These are phyloP conservation scores for Apophysomyces trapeziformis DNA, from an alignment of 371 early-diverging fungal species.

Conservation along the genomic window DNA sequence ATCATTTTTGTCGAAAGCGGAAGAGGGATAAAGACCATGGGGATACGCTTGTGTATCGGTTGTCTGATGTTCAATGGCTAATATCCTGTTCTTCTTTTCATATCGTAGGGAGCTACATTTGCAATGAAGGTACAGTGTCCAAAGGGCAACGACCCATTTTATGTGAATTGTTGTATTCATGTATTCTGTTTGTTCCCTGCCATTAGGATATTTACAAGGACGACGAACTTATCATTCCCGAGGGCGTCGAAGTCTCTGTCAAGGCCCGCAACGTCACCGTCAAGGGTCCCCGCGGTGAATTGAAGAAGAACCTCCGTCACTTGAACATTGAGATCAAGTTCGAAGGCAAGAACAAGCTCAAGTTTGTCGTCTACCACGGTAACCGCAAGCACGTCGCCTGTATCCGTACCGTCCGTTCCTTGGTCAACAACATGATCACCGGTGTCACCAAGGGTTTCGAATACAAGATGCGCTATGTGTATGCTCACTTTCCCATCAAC, in stretches of 20 bases:
- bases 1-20: neutral
- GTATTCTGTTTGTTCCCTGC: conserved; percentile 42
- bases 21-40: too few relatives aligned
- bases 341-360: conserved; percentile 72
- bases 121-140: conserved; percentile 1
- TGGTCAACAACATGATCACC: conserved; percentile 97
- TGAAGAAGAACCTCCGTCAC: conserved; percentile 93
- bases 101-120: conserved; percentile 4
- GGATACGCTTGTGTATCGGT: too few relatives aligned
- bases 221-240: conserved; percentile 80
- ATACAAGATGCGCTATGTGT: conserved; percentile 99
- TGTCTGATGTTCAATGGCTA: conserved; percentile 2
- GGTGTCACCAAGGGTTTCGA: conserved; percentile 99
- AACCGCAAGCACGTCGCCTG: conserved; percentile 97
- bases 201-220: conserved; percentile 79
- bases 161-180: neutral
- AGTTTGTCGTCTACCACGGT: conserved; percentile 96
- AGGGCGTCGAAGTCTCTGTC: conserved; percentile 70
- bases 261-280: conserved; percentile 80
- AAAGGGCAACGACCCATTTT: neutral
- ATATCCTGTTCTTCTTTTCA: neutral
- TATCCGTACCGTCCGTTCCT: conserved; percentile 97
- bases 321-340: conserved; percentile 87
- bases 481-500: conserved; percentile 99
- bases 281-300: conserved; percentile 87